Base-by-base conservation (phyloP, 139 green algal species). In the Volvox africanus region DNA sequence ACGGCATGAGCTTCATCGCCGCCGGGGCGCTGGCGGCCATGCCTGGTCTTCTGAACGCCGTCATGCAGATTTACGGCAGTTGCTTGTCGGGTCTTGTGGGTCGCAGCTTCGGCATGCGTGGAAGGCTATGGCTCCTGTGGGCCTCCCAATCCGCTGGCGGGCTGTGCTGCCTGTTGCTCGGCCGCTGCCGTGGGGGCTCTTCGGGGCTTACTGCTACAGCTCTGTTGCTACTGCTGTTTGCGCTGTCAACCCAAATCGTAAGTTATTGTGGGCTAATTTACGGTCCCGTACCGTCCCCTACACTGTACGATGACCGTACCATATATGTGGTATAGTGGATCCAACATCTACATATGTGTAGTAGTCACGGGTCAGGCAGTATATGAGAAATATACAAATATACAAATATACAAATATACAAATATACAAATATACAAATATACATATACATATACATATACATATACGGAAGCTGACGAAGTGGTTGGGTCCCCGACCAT, bases 1-100 rank as follows among this genome's bases (percentile, higher is more conserved):
- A 78, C 61, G 30, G 61, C 32, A 78, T 87, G 82, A 61, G 36
- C 44, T 61, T 67, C 24, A 0, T 91, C 22, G 33, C 30, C 6
- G 62, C 61, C 1, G 87, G 87, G 32, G 83, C 67, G 21, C 67
- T 80, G 17, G 83, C 83, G 21, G 83, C 67, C 0, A 65, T 96
- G 77, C 98, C 98, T 55, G 97, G 96, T 21, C 87, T 99, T n/a
- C 95, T 97, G 91, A 99, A 99, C 93, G 88, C 99, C 68, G 95
- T 97, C 91, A 94, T 95, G 0, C 93, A 97, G 22, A 94, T 96
- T 21, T 62, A 96, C 30, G 97, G 97, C 24, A 94, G 93, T 33
- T 80, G 94, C 2, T 24, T 90, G 13, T 95, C 93, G 5, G 94
- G 96, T 82, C 44, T 91, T 44, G 62, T 84, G 0, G 84, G 61